Conservation (phyloP, 2,329 filamentous ascomycete species). For the Penicillium hesseltinei region DNA sequence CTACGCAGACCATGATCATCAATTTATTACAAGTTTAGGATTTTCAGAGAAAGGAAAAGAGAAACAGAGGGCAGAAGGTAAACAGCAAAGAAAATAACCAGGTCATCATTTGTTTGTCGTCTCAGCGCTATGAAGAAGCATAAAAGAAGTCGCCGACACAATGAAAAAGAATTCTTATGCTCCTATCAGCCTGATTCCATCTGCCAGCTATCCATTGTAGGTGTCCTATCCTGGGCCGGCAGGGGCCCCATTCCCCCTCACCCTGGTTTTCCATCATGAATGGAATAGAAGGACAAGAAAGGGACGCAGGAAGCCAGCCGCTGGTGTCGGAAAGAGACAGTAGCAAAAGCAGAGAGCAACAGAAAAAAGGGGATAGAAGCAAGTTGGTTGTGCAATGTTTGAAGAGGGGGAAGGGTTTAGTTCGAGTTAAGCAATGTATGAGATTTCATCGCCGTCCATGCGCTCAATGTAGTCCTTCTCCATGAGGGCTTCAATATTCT, state of each 20-base stretch:
- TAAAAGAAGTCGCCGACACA: constrained; percentile 20
- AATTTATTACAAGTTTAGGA: background rate
- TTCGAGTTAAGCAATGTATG: constrained; percentile 75
- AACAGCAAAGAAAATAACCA: constrained; percentile 10
- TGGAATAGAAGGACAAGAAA: background rate
- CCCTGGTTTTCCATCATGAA: background rate
- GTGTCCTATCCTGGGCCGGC: background rate
- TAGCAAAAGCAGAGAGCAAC: background rate
- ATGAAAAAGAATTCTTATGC: constrained; percentile 14
- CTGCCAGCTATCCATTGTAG: background rate
- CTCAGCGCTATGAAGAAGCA: constrained; percentile 29
- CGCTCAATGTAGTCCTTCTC: constrained; percentile 99
- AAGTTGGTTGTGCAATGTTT: constrained; percentile 9
- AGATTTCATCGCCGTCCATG: constrained; percentile 87
- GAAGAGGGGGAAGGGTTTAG: background rate
- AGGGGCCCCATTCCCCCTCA: background rate
- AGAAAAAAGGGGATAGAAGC: constrained; percentile 9
- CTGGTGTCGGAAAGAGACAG: background rate
- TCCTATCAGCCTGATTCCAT: constrained; percentile 14
- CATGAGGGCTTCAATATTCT: constrained; percentile 96
- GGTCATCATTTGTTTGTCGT: constrained; percentile 32
- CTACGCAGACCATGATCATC: background rate
- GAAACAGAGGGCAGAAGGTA: background rate
- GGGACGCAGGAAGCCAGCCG: background rate
- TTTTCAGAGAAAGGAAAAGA: background rate